Percentiles rank a stretch among this genome's conserved stretches.
Evolutionary conservation across 2,329 filamentous ascomycete species (phyloP).

Genomic region (Ophiocordyceps camponoti-floridani): DNA sequence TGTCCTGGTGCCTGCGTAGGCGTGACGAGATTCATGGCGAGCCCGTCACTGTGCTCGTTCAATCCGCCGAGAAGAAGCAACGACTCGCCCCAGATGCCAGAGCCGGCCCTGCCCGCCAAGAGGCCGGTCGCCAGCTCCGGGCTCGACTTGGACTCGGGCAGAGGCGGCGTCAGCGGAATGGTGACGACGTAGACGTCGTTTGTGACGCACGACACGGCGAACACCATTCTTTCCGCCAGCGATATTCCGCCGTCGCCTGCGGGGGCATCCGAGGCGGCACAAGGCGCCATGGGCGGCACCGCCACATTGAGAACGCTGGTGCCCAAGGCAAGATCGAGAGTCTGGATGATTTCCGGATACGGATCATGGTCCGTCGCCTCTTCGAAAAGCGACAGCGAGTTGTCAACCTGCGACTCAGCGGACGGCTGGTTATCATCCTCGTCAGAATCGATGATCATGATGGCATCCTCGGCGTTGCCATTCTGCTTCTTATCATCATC

Average conservation of each 20-base stretch:
- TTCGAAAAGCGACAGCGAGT: constrained; percentile 42
- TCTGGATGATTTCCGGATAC: constrained; percentile 39
- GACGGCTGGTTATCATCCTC: constrained; percentile 32
- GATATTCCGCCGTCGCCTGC: constrained; percentile 24
- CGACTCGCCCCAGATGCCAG: constrained; percentile 45
- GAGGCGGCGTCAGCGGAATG: constrained; percentile 42
- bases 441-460: constrained; percentile 48
- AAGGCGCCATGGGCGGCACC: constrained; percentile 32
- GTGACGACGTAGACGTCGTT: constrained; percentile 39
- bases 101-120: constrained; percentile 35
- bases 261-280: constrained; percentile 24
- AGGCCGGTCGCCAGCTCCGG: constrained; percentile 32
- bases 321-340: constrained; percentile 41
- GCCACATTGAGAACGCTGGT: constrained; percentile 37
- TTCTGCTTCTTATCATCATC: constrained; percentile 28
- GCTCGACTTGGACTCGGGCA: constrained; percentile 37
- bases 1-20: constrained; percentile 19
- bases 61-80: constrained; percentile 36
- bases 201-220: constrained; percentile 40
- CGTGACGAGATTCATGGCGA: constrained; percentile 35
- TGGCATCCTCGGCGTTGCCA: constrained; percentile 29
- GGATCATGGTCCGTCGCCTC: constrained; percentile 28
- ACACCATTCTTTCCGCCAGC: constrained; percentile 39
- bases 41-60: constrained; percentile 30
- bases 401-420: constrained; percentile 19